Conservation (phyloP, 1,284 basidiomycete genomes). For the Leccinum laetum region DNA sequence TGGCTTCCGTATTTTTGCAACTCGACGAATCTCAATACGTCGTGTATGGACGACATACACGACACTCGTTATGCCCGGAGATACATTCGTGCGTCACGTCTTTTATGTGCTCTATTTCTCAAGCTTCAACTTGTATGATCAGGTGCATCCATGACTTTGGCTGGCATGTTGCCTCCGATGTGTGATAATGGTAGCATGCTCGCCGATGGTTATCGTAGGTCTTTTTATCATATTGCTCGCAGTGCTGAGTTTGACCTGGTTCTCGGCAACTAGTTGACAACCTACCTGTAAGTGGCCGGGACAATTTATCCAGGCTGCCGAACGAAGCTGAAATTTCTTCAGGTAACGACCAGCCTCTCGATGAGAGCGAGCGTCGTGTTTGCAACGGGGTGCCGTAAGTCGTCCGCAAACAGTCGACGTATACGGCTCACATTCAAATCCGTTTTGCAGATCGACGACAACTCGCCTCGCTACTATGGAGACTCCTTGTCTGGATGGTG, state of each 20-base stretch:
- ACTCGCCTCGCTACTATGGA: conserved; percentile 91
- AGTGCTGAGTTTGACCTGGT: conserved; percentile 5
- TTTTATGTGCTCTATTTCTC: background rate
- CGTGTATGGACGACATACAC: conserved; percentile 91
- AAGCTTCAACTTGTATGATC: background rate
- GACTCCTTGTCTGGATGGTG: conserved; percentile 98
- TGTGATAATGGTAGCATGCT: conserved; percentile 94
- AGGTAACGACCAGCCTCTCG: conserved; percentile 90
- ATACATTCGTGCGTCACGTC: conserved; percentile 64
- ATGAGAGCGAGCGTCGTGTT: conserved; percentile 95
- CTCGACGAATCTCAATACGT: conserved; percentile 97
- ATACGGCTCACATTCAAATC: background rate
- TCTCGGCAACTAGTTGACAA: conserved; percentile 72
- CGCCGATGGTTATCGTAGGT: conserved; percentile 91
- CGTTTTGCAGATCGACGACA: conserved; percentile 78
- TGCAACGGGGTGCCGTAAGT: conserved; percentile 87
- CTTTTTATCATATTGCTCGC: background rate
- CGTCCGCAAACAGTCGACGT: background rate
- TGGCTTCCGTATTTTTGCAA: conserved; percentile 99
- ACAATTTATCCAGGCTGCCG: background rate
- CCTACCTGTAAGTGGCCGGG: conserved; percentile 60
- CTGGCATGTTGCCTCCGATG: conserved; percentile 92
- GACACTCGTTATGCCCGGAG: conserved; percentile 96
- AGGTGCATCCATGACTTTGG: conserved; percentile 98
- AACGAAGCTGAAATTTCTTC: conserved; percentile 10